Evolutionary conservation across 2,329 filamentous ascomycete genomes (phyloP).

Genomic region (Emergomyces orientalis): DNA sequence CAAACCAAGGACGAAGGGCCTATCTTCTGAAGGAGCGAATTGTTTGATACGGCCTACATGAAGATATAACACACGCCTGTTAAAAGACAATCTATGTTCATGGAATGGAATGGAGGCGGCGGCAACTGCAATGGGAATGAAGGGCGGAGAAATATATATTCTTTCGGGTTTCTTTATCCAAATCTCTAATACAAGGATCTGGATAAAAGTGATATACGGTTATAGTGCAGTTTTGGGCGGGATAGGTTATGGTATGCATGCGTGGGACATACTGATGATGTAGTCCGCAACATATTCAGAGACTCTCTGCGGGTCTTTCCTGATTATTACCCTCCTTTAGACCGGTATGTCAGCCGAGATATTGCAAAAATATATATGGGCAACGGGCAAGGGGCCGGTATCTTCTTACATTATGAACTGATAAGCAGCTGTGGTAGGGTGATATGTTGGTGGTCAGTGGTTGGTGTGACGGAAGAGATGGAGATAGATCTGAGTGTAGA

Average conservation of each 20-base stretch:
- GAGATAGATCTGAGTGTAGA: neutral
- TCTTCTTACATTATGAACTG: conserved; percentile 8
- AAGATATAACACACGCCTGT: neutral
- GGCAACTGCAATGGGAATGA: neutral
- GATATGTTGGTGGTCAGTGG: too few species aligned
- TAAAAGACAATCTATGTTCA: neutral
- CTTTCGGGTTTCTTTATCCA: neutral
- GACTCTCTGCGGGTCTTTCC: conserved; percentile 58
- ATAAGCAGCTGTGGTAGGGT: neutral
- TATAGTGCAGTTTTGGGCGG: neutral
- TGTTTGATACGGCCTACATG: conserved; percentile 62
- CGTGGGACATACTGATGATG: conserved; percentile 52
- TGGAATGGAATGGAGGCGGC: conserved; percentile 1
- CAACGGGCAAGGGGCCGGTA: neutral
- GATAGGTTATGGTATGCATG: conserved; percentile 39
- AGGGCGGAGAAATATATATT: neutral
- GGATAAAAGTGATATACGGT: neutral
- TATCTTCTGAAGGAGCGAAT: conserved; percentile 61
- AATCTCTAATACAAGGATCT: neutral
- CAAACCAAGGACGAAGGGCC: conserved; percentile 72
- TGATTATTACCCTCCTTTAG: conserved; percentile 71
- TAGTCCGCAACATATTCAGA: conserved; percentile 73
- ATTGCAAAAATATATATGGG: neutral
- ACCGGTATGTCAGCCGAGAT: conserved; percentile 11
- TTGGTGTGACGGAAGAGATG: neutral